phyloP scores from a whole-genome alignment of 1,284 basidiomycete genomes.

The Cystobasidiaceae sp. region DNA sequence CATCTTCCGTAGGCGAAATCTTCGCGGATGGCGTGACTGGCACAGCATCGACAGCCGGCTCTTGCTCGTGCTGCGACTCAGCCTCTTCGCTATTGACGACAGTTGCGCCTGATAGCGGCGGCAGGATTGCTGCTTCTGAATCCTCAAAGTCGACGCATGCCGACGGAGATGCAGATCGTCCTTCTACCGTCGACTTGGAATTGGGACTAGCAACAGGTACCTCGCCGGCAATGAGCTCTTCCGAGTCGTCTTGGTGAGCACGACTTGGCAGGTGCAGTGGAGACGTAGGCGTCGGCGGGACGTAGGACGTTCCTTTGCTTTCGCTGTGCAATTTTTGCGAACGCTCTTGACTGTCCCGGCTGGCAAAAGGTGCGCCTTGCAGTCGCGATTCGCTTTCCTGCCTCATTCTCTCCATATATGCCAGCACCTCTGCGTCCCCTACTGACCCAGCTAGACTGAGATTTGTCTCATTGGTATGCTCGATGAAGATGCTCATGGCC shows the following conservation, averaged over 20 bases:
- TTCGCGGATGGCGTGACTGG: no score
- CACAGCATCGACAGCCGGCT: background rate
- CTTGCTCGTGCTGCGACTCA: background rate
- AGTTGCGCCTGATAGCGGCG: background rate
- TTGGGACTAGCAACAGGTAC: no score
- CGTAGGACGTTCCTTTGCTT: no score
- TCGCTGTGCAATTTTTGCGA: no score
- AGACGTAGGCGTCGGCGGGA: no score
- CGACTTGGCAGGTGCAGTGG: no score
- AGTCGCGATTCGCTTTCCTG: conserved; percentile 4
- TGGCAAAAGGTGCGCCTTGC: no score
- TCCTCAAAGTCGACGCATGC: background rate
- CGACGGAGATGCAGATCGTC: background rate
- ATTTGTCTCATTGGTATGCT: background rate
- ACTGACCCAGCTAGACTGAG: background rate
- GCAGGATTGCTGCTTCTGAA: background rate
- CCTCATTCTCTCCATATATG: conserved; percentile 20
- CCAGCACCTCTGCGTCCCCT: conserved; percentile 24
- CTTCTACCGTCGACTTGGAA: no score
- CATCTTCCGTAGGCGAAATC: no score
- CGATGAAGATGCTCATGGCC: conserved; percentile 17
- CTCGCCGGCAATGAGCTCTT: no score
- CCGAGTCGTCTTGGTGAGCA: no score
- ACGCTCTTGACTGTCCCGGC: no score
- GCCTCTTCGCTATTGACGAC: background rate